Conservation (phyloP, 306 rosid genomes). For the Rosa rugosa region DNA sequence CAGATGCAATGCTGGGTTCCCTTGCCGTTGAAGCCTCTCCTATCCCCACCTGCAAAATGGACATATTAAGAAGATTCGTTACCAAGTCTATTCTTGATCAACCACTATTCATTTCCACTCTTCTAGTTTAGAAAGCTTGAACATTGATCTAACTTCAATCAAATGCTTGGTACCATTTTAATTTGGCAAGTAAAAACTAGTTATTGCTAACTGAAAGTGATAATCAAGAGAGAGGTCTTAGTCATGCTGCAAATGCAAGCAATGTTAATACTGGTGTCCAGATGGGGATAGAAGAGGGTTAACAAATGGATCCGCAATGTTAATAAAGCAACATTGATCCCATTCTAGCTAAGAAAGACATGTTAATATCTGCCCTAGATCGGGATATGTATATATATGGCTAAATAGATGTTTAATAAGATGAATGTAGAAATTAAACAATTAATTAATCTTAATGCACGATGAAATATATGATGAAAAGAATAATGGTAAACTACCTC, state of each 20-base stretch:
- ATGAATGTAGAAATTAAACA: neutral
- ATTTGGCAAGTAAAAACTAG: conserved; percentile 15
- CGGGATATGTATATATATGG: neutral
- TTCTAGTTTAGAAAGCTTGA: neutral
- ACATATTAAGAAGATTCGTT: conserved; percentile 24
- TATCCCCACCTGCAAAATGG: conserved; percentile 66
- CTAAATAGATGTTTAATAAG: neutral
- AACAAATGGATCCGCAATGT: neutral
- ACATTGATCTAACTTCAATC: conserved; percentile 3
- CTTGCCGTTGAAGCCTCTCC: conserved; percentile 68
- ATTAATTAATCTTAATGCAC: neutral
- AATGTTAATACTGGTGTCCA: conserved; percentile 20
- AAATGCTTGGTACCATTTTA: conserved; percentile 13
- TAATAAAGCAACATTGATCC: neutral
- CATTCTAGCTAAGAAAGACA: neutral
- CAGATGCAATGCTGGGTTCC: conserved; percentile 42
- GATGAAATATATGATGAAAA: neutral
- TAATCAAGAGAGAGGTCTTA: conserved; percentile 34
- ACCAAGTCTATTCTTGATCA: conserved; percentile 29
- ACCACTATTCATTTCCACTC: conserved; percentile 7
- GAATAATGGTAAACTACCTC: conserved; percentile 42
- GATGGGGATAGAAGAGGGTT: neutral
- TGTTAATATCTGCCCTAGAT: neutral
- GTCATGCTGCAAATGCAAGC: conserved; percentile 53
- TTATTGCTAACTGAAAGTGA: conserved; percentile 44